Conservation (phyloP, 129 eudicot genomes). For the Saussurea involucrata region DNA sequence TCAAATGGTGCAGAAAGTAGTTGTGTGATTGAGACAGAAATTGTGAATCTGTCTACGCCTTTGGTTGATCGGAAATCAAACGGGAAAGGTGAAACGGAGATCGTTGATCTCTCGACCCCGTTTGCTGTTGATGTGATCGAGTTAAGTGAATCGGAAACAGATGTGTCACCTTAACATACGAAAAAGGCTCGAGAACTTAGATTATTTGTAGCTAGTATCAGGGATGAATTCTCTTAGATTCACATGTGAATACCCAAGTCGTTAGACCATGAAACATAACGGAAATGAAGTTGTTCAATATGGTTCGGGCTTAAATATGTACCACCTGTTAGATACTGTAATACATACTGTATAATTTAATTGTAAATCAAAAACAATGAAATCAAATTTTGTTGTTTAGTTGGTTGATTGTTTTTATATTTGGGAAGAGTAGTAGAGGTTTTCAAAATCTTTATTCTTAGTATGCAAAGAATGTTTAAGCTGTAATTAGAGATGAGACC, state of each 20-base stretch:
- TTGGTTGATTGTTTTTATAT: neutral
- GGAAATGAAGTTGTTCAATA: neutral
- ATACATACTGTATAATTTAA: no score
- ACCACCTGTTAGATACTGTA: neutral
- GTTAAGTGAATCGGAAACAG: conserved; percentile 81
- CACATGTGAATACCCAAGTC: neutral
- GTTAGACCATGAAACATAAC: neutral
- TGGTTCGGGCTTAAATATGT: neutral
- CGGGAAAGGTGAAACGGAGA: conserved; percentile 32
- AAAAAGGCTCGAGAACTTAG: conserved; percentile 61
- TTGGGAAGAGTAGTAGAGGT: neutral
- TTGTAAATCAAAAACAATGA: neutral
- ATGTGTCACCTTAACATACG: conserved; percentile 57
- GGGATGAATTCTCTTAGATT: conserved; percentile 19
- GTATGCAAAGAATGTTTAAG: no score
- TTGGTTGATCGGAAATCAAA: conserved; percentile 15
- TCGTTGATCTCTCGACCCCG: conserved; percentile 81
- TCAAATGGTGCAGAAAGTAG: neutral
- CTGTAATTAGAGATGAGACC: no score
- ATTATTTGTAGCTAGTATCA: conserved; percentile 50
- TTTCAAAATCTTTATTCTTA: no score
- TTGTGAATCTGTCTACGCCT: conserved; percentile 33
- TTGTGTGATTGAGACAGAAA: conserved; percentile 4
- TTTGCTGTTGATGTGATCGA: conserved; percentile 57
- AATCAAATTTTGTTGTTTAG: neutral